Conservation (phyloP, 2,329 filamentous ascomycete genomes). For the Pezicula radicicola region DNA sequence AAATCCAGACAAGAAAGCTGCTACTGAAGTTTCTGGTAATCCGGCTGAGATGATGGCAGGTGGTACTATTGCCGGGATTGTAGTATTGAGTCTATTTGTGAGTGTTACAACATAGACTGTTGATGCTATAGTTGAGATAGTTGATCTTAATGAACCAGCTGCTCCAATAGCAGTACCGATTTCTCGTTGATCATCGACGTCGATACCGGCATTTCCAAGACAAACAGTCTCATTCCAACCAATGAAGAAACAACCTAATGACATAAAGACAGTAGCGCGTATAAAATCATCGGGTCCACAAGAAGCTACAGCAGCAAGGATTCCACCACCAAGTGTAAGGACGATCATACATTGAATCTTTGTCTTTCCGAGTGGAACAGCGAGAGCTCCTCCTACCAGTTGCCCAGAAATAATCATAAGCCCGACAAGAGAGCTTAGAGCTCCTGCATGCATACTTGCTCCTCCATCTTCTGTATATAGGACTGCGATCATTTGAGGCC, state of each 20-base stretch:
- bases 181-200: slow-evolving; percentile 30
- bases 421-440: neutral
- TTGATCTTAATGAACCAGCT: slow-evolving; percentile 32
- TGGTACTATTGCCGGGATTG: slow-evolving; percentile 28
- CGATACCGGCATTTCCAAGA: slow-evolving; percentile 31
- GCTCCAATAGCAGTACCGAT: slow-evolving; percentile 31
- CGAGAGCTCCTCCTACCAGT: slow-evolving; percentile 26
- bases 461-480: slow-evolving; percentile 24
- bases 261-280: slow-evolving; percentile 1
- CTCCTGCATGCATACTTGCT: slow-evolving; percentile 1
- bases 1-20: slow-evolving; percentile 31
- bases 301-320: neutral
- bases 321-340: slow-evolving; percentile 7
- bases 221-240: slow-evolving; percentile 33
- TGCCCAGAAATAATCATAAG: neutral
- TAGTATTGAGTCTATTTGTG: slow-evolving; percentile 28
- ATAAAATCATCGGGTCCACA: neutral
- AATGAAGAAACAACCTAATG: slow-evolving; percentile 25
- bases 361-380: slow-evolving; percentile 32
- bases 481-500: slow-evolving; percentile 31
- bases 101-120: slow-evolving; percentile 34
- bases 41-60: slow-evolving; percentile 33
- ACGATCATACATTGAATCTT: slow-evolving; percentile 29
- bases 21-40: slow-evolving; percentile 30
- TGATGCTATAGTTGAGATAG: slow-evolving; percentile 29